phyloP scores from a whole-genome alignment of 1,284 basidiomycete species.

The Schizopora paradoxa region DNA sequence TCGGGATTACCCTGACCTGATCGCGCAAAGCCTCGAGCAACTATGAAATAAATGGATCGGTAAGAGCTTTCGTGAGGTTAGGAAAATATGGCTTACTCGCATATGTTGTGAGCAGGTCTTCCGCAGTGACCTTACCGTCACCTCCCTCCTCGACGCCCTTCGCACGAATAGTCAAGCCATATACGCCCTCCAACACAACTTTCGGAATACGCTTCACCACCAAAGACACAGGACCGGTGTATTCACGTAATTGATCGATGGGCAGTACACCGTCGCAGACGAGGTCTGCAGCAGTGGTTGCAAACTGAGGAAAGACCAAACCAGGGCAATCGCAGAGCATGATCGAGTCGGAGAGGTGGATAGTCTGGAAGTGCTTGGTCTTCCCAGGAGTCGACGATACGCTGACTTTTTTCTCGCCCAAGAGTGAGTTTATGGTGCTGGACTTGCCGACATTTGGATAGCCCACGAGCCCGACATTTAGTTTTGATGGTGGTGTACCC shows the following conservation, averaged over 20 bases:
- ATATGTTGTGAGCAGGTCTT: conserved; percentile 85
- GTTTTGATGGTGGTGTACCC: conserved; percentile 60
- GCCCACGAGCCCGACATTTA: conserved; percentile 93
- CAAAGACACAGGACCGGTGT: conserved; percentile 82
- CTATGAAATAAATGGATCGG: conserved; percentile 36
- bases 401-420: conserved; percentile 95
- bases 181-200: conserved; percentile 84
- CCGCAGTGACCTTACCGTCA: conserved; percentile 70
- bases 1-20: conserved; percentile 97
- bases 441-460: conserved; percentile 99
- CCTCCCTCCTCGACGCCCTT: conserved; percentile 80
- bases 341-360: conserved; percentile 83
- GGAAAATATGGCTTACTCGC: conserved; percentile 63
- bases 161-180: conserved; percentile 79
- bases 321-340: conserved; percentile 99
- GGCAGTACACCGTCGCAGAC: conserved; percentile 97
- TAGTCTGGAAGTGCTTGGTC: conserved; percentile 99
- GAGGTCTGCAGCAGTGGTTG: conserved; percentile 91
- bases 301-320: conserved; percentile 97
- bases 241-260: conserved; percentile 96
- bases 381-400: conserved; percentile 97
- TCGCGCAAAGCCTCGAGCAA: conserved; percentile 90
- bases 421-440: conserved; percentile 92
- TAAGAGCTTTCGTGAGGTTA: conserved; percentile 6
- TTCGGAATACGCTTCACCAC: conserved; percentile 80